phyloP scores from a whole-genome alignment of 768 basidiomycete genomes.

The Suillus plorans region DNA sequence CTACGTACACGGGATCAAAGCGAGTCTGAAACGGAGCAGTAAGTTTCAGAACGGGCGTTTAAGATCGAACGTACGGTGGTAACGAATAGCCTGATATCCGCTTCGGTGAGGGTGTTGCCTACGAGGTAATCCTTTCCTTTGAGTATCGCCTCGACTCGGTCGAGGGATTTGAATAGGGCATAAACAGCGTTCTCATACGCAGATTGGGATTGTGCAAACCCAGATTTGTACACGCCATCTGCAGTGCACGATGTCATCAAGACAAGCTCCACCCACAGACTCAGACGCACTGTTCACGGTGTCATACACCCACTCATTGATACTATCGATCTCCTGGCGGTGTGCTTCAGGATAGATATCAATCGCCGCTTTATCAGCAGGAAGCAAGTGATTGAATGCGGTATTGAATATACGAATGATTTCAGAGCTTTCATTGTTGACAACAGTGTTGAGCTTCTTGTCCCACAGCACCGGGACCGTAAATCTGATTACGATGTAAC shows the following conservation, averaged over 20 bases:
- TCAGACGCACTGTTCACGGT: constrained; percentile 70
- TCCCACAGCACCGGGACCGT: constrained; percentile 95
- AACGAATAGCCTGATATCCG: constrained; percentile 87
- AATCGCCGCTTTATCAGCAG: constrained; percentile 59
- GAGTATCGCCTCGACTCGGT: constrained; percentile 76
- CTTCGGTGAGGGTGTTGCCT: constrained; percentile 81
- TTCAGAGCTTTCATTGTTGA: constrained; percentile 95
- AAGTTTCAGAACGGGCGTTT: not conserved
- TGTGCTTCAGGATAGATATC: constrained; percentile 80
- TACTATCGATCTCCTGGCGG: constrained; percentile 72
- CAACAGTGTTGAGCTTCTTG: constrained; percentile 81
- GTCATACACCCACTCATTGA: constrained; percentile 87
- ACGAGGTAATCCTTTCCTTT: constrained; percentile 81
- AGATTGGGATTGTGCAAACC: constrained; percentile 79
- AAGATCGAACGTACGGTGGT: constrained; percentile 64
- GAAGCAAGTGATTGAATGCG: constrained; percentile 73
- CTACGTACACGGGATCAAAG: constrained; percentile 87
- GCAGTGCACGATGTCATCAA: not conserved
- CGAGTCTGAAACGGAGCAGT: constrained; percentile 52
- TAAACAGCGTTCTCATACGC: constrained; percentile 80
- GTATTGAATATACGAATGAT: constrained; percentile 94
- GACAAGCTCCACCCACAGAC: not conserved
- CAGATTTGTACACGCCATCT: constrained; percentile 85
- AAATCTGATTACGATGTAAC: constrained; percentile 46
- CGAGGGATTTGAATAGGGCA: constrained; percentile 76